Base-by-base conservation (phyloP, 2,329 filamentous ascomycete genomes). In the Arthrobotrys entomopaga region DNA sequence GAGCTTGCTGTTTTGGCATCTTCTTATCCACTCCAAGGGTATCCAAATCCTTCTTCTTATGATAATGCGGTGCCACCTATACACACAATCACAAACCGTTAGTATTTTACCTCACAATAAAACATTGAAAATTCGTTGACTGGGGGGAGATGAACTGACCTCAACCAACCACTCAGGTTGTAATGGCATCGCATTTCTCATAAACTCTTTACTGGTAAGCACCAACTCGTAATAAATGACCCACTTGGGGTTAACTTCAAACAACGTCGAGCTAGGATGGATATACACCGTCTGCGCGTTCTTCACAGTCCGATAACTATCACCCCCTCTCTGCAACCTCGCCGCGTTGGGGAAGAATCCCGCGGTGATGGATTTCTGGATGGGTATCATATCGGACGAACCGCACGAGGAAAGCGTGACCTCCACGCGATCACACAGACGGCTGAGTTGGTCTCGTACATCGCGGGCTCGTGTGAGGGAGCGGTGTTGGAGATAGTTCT, bases 281-380 rank as follows among this genome's bases (percentile, higher is more conserved):
- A 98, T 86, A 80, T 92, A 94, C 1, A 97, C 93, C 4, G 90
- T 91, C 78, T 92, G 89, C 76, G 91, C 91, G 79, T 91, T 96
- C 86, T 96, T 97, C 77, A 98, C 89, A 0, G 93, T 97, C 19
- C 93, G 87, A 82, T 99, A 99, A 75, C 88, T 90, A 79, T 96
- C 91, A 1, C 95, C 95, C 48, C 90, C 90, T 54, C 91, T 86
- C 80, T 95, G 90, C 65, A 99, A 82, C 1, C 92, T 85, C 0
- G 93, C 93, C 0, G 93, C 93, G 81, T 98, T 97, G 16, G 91
- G 89, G 84, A 98, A 98, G 85, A 97, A 99, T 0, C 94, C 95
- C 0, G 93, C 89, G 0, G 92, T 93, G 61, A 99, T 86, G 11
- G 93, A 90, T 74, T 96, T 93, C 79, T 93, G 90, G 78, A 98